A percentile compares a stretch with the other conserved stretches of the same genome.
These are phyloP conservation scores for Prunus dulcis DNA, from an alignment of 306 rosid species.

Conservation along the genomic window DNA sequence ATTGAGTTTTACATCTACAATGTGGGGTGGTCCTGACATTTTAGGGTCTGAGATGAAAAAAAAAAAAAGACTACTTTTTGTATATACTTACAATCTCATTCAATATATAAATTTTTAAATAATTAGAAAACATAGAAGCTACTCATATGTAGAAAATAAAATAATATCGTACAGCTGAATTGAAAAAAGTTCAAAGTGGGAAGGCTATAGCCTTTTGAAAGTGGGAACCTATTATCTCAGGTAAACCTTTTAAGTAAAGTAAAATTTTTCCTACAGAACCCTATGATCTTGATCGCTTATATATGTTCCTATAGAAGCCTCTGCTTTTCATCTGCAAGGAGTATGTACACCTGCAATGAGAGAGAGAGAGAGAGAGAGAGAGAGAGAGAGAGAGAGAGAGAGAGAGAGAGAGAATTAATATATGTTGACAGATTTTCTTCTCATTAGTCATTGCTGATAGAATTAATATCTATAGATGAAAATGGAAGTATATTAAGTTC, in stretches of 20 bases:
- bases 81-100: neutral
- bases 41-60: neutral
- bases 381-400: too few species aligned
- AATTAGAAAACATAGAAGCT: neutral
- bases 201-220: neutral
- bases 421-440: neutral
- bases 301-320: constrained; percentile 3
- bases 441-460: neutral
- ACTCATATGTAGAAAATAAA: neutral
- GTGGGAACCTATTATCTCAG: neutral
- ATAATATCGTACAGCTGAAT: neutral
- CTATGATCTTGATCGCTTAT: neutral
- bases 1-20: neutral
- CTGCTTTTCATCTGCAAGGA: neutral
- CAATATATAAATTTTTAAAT: neutral
- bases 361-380: neutral
- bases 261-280: neutral
- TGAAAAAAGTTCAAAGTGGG: neutral
- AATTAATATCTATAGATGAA: neutral
- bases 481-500: neutral
- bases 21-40: neutral
- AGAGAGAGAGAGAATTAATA: too few species aligned
- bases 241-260: neutral
- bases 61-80: neutral
- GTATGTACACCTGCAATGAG: neutral